These are phyloP conservation scores for Aechmea fasciata DNA, from an alignment of 176 grass and related monocot genomes.

Conservation along the genomic window DNA sequence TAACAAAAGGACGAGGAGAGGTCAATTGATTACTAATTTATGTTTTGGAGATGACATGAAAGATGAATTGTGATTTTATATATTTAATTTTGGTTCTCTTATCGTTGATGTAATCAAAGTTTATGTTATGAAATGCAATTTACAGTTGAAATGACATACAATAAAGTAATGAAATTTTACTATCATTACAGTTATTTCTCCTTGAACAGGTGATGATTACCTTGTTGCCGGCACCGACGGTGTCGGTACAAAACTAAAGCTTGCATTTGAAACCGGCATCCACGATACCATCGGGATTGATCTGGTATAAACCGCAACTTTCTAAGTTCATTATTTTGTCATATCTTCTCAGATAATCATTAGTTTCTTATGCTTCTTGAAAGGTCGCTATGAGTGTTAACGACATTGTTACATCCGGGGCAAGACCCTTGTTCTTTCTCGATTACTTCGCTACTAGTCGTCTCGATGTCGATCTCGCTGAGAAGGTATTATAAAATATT, in stretches of 20 bases:
- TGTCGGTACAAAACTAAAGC: constrained; percentile 91
- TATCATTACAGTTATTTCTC: not conserved
- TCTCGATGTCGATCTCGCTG: constrained; percentile 90
- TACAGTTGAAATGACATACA: not conserved
- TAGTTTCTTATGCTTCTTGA: not conserved
- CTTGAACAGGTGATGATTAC: constrained; percentile 51
- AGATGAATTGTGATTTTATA: no score
- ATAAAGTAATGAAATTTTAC: not conserved
- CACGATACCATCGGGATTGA: constrained; percentile 96
- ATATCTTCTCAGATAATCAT: not conserved
- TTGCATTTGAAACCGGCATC: constrained; percentile 92
- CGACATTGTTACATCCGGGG: constrained; percentile 88
- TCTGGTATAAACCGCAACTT: constrained; percentile 35
- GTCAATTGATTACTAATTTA: no score
- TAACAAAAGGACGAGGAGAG: no score
- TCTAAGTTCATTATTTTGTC: not conserved
- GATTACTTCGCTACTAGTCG: constrained; percentile 88
- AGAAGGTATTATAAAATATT: constrained; percentile 42
- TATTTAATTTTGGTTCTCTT: no score
- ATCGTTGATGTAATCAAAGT: no score
- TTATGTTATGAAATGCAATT: not conserved
- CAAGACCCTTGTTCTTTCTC: constrained; percentile 88
- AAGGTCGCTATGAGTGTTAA: constrained; percentile 99
- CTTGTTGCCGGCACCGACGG: constrained; percentile 85
- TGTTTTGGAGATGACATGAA: no score